Conservation (phyloP, 805 yeast species). For the Starmerella asiatica region DNA sequence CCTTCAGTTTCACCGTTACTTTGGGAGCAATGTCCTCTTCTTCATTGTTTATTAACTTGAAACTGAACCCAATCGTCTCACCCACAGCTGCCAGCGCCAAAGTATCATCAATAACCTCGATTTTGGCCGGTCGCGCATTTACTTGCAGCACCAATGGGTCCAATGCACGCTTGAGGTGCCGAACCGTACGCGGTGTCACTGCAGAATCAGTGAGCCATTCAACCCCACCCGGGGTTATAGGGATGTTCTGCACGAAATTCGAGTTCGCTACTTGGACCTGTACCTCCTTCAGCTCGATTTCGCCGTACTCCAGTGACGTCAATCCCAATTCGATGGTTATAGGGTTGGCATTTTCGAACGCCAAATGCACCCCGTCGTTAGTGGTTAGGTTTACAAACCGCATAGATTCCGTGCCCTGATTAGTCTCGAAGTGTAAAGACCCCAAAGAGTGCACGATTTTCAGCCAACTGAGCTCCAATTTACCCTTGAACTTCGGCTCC, state of each 20-base stretch:
- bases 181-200: constrained; percentile 2
- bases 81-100: constrained; percentile 20
- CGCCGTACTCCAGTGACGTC: constrained; percentile 22
- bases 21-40: constrained; percentile 18
- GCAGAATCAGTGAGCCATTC: constrained; percentile 7
- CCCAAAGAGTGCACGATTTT: constrained; percentile 12
- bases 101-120: constrained; percentile 15
- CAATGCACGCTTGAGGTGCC: constrained; percentile 9
- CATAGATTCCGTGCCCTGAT: background rate
- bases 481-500: constrained; percentile 10
- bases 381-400: background rate
- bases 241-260: constrained; percentile 10
- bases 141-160: constrained; percentile 8
- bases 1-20: constrained; percentile 1
- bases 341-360: constrained; percentile 15
- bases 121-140: constrained; percentile 24
- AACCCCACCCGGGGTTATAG: constrained; percentile 1
- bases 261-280: constrained; percentile 8
- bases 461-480: constrained; percentile 8
- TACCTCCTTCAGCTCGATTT: constrained; percentile 16
- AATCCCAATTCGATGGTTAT: constrained; percentile 22
- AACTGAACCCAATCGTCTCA: constrained; percentile 17
- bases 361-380: constrained; percentile 6
- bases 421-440: constrained; percentile 4
- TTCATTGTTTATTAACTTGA: constrained; percentile 22